These are phyloP conservation scores for Lagenaria siceraria DNA, from an alignment of 306 rosid species.

Conservation along the genomic window DNA sequence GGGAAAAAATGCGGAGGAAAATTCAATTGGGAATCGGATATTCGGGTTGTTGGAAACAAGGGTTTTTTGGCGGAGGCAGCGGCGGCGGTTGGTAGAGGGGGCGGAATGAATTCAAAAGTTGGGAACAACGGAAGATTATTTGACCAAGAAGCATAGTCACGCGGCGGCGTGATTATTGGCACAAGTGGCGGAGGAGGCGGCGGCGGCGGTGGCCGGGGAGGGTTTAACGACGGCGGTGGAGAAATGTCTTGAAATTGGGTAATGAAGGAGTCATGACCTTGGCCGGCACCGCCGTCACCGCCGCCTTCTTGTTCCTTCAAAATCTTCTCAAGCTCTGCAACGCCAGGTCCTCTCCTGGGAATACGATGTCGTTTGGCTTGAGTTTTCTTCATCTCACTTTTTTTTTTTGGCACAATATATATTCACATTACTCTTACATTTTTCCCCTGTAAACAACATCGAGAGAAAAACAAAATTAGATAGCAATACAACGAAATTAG, in stretches of 20 bases:
- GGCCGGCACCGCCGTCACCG: too few species aligned
- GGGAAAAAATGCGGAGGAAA: not conserved
- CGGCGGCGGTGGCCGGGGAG: not conserved
- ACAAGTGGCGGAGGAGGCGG: not conserved
- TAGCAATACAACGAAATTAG: not conserved
- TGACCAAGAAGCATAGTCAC: not conserved
- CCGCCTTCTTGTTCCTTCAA: constrained; percentile 33
- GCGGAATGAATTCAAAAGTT: not conserved
- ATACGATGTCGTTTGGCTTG: constrained; percentile 26
- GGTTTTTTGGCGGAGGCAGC: not conserved
- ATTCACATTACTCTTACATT: not conserved
- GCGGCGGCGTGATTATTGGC: not conserved
- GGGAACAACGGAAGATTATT: not conserved
- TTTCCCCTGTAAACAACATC: not conserved
- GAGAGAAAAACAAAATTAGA: not conserved
- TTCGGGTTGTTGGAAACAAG: not conserved
- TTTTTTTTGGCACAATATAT: too few species aligned
- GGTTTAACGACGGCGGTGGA: not conserved
- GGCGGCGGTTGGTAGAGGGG: not conserved
- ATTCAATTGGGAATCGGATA: not conserved
- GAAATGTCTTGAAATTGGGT: too few species aligned
- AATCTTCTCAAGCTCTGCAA: constrained; percentile 64
- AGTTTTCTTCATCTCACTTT: constrained; percentile 10
- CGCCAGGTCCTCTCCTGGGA: constrained; percentile 75
- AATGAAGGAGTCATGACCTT: too few species aligned